Evolutionary conservation across 2,329 filamentous ascomycete species (phyloP).

Genomic region (Dothistroma septosporum): DNA sequence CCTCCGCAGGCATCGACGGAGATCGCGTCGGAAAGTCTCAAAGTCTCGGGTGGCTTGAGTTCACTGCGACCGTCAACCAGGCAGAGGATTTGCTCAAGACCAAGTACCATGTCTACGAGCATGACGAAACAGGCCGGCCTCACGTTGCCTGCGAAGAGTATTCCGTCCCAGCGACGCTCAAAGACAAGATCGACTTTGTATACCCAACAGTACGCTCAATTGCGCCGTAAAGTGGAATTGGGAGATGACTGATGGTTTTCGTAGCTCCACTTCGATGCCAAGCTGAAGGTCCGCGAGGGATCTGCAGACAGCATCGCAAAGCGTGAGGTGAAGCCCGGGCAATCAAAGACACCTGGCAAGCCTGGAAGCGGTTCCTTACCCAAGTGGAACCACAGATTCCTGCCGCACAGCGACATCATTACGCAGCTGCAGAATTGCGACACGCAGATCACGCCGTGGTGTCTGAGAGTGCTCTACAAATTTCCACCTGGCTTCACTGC

Average conservation of each 20-base stretch:
- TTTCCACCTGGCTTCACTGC: conserved; percentile 36
- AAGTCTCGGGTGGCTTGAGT: conserved; percentile 54
- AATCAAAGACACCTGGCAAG: conserved; percentile 24
- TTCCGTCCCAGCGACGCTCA: conserved; percentile 31
- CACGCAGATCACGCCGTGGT: conserved; percentile 54
- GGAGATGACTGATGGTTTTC: neutral
- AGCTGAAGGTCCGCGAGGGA: conserved; percentile 25
- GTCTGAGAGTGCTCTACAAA: conserved; percentile 40
- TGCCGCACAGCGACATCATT: conserved; percentile 24
- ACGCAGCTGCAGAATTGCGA: conserved; percentile 45
- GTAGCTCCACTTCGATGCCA: conserved; percentile 37
- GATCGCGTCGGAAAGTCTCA: conserved; percentile 49
- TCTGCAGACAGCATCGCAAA: conserved; percentile 13
- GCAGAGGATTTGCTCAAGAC: conserved; percentile 52
- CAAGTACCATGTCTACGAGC: conserved; percentile 51
- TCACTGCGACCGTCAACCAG: conserved; percentile 53
- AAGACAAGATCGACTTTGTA: conserved; percentile 36
- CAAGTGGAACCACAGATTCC: conserved; percentile 19
- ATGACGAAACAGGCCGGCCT: conserved; percentile 34
- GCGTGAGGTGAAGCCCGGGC: conserved; percentile 19
- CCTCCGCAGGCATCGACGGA: conserved; percentile 47
- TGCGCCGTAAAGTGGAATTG: neutral
- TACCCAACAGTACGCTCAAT: conserved; percentile 29
- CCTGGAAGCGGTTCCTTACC: conserved; percentile 32
- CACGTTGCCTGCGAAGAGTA: conserved; percentile 41